phyloP scores from a whole-genome alignment of 352 stramenopile genomes.

The Phytopythium montanum region DNA sequence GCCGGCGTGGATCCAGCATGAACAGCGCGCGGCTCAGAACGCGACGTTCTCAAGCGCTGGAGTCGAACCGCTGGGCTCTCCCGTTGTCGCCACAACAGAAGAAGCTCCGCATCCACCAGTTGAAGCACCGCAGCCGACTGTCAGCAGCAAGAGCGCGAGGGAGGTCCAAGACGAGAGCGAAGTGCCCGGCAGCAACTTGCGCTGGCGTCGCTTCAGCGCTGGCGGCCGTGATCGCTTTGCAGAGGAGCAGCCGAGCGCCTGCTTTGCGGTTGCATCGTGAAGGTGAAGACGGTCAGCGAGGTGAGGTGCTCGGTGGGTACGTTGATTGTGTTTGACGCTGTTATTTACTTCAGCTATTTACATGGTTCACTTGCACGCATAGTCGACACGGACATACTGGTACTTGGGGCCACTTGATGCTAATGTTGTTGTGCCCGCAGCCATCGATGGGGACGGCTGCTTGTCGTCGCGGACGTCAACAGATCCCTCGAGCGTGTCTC shows the following conservation, averaged over 20 bases:
- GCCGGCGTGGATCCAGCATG: constrained; percentile 41
- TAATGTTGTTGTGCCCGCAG: neutral
- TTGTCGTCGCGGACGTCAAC: neutral
- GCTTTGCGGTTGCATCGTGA: constrained; percentile 1
- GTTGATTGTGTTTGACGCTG: neutral
- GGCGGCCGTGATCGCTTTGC: neutral
- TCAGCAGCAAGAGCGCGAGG: neutral
- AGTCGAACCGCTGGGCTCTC: constrained; percentile 2
- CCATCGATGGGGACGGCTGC: neutral
- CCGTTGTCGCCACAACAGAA: neutral
- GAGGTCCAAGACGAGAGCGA: neutral
- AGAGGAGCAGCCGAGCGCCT: neutral
- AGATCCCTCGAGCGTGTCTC: neutral
- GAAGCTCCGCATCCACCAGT: neutral
- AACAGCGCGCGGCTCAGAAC: constrained; percentile 21
- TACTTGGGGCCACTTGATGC: neutral
- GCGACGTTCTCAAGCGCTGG: constrained; percentile 6
- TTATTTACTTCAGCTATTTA: constrained; percentile 8
- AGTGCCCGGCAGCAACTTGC: neutral
- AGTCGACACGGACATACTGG: neutral
- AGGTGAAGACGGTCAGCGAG: neutral
- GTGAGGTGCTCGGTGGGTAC: neutral
- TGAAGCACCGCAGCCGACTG: neutral
- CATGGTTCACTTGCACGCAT: constrained; percentile 5
- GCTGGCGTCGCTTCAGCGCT: neutral